These are phyloP conservation scores for Melanogaster broomeanus DNA, from an alignment of 768 basidiomycete genomes.

Conservation along the genomic window DNA sequence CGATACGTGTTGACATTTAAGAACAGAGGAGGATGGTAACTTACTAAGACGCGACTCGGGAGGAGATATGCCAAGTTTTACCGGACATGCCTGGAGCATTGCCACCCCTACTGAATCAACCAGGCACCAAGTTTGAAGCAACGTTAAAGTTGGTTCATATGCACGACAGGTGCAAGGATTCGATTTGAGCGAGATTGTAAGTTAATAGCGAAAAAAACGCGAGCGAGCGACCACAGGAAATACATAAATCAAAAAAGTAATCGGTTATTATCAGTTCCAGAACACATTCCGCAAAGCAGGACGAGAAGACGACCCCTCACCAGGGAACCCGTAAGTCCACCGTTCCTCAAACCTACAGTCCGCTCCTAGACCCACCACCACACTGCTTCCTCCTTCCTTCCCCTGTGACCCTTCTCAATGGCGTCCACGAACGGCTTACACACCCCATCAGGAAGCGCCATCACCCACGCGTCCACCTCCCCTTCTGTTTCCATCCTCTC, in stretches of 20 bases:
- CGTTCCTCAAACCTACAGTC: slow-evolving; percentile 93
- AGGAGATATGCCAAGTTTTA: too few species aligned
- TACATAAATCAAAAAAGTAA: slow-evolving; percentile 30
- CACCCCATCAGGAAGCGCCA: slow-evolving; percentile 98
- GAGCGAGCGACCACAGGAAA: slow-evolving; percentile 4
- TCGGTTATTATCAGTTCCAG: slow-evolving; percentile 38
- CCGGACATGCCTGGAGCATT: too few species aligned
- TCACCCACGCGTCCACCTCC: slow-evolving; percentile 97
- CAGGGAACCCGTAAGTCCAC: slow-evolving; percentile 98
- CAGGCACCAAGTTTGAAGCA: too few species aligned
- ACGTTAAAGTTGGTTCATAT: neutral
- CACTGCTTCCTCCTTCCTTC: slow-evolving; percentile 53
- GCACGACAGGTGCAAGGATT: too few species aligned
- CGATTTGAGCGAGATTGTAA: neutral
- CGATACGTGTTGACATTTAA: too few species aligned
- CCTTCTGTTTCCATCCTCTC: slow-evolving; percentile 86
- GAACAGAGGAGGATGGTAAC: too few species aligned
- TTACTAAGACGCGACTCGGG: too few species aligned
- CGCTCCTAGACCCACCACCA: slow-evolving; percentile 90
- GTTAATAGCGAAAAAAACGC: neutral
- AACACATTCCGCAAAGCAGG: slow-evolving; percentile 34
- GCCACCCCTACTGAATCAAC: too few species aligned
- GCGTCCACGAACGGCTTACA: slow-evolving; percentile 98
- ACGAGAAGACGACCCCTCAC: slow-evolving; percentile 61
- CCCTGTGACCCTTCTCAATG: slow-evolving; percentile 71